Evolutionary conservation across 169 alveolate genomes (phyloP).

Genomic region (Eimeria acervulina): DNA sequence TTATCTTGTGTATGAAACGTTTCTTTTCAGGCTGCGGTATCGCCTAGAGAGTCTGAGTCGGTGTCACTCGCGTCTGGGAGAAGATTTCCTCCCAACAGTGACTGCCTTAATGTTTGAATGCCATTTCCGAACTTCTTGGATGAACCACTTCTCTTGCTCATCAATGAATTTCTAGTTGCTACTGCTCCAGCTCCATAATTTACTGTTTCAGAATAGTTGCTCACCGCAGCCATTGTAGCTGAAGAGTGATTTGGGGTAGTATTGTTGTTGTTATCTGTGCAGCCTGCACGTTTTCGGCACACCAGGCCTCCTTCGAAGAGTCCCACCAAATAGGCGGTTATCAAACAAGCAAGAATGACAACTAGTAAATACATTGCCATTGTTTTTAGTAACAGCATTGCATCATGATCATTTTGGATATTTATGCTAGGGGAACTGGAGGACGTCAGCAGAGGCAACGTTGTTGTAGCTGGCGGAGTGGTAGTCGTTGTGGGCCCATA

Average conservation of each 20-base stretch:
- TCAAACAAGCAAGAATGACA: conserved; percentile 37
- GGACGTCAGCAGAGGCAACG: neutral
- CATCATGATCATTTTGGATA: neutral
- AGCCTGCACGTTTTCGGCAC: neutral
- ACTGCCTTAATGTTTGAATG: conserved; percentile 1
- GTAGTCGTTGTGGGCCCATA: conserved; percentile 69
- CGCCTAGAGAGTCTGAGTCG: conserved; percentile 23
- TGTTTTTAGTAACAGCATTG: conserved; percentile 56
- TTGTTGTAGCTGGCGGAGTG: neutral
- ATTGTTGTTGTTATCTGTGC: neutral
- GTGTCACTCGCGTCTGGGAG: conserved; percentile 13
- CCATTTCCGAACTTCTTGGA: neutral
- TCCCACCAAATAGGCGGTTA: conserved; percentile 63
- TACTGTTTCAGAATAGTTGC: neutral
- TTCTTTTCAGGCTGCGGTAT: neutral
- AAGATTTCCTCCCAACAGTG: conserved; percentile 26
- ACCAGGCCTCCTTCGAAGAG: conserved; percentile 20
- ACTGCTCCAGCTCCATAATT: neutral
- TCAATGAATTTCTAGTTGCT: neutral
- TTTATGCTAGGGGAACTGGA: neutral
- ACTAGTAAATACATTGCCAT: conserved; percentile 44
- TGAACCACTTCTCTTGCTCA: neutral
- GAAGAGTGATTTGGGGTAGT: neutral
- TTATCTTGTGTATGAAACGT: neutral
- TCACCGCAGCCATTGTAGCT: neutral